A percentile compares a stretch with the other conserved stretches of the same genome.
Conservation (phyloP, 192 early-diverging fungal genomes). For the Geosiphon pyriformis region DNA sequence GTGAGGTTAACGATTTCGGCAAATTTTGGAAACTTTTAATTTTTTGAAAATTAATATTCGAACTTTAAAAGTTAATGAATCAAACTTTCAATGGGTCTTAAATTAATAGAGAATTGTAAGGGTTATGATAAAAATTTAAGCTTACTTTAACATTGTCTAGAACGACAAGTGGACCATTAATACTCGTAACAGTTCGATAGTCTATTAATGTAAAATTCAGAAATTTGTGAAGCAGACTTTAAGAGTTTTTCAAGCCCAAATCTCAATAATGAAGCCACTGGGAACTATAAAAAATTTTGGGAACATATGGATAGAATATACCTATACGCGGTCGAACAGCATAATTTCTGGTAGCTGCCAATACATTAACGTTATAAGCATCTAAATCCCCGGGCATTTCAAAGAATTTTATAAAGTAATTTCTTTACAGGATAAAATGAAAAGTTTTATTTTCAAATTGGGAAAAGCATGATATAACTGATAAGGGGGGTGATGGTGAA, state of each 20-base stretch:
- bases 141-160: conserved; percentile 95
- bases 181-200: conserved; percentile 94
- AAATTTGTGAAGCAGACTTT: neutral
- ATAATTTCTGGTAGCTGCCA: conserved; percentile 88
- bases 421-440: too few relatives aligned
- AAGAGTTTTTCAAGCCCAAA: conserved; percentile 1
- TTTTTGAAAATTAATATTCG: neutral
- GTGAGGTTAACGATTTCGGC: conserved; percentile 96
- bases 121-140: too few relatives aligned
- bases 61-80: conserved; percentile 6
- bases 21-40: conserved; percentile 83
- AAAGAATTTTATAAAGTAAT: too few relatives aligned
- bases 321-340: conserved; percentile 80
- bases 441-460: too few relatives aligned
- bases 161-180: conserved; percentile 98
- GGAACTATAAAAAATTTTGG: too few relatives aligned
- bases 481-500: neutral
- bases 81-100: neutral
- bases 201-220: conserved; percentile 46
- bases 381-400: conserved; percentile 39
- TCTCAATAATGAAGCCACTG: too few relatives aligned
- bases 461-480: neutral
- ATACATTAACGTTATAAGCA: conserved; percentile 72
- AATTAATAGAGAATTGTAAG: conserved; percentile 2
- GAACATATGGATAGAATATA: too few relatives aligned